Evolutionary conservation across 352 stramenopile species (phyloP).

Genomic region (Pythium aquatile): DNA sequence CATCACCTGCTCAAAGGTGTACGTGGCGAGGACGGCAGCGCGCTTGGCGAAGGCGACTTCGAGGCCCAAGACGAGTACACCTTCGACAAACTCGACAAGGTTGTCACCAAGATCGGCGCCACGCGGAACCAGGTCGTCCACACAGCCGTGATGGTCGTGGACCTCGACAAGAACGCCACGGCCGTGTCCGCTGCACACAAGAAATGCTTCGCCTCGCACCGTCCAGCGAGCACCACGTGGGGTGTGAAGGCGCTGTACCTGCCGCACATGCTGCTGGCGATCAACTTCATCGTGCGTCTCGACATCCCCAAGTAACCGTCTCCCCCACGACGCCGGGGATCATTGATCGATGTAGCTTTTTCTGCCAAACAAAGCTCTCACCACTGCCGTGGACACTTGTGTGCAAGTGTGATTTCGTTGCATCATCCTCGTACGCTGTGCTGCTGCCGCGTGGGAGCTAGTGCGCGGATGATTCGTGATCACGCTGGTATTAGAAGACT

Average conservation of each 20-base stretch:
- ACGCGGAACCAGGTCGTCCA: constrained; percentile 5
- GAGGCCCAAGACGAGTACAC: background rate
- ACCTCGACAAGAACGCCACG: background rate
- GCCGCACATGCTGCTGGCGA: constrained; percentile 3
- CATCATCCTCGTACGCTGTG: too few relatives aligned
- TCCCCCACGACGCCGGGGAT: too few relatives aligned
- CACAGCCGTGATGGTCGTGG: background rate
- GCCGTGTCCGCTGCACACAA: background rate
- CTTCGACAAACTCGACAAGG: constrained; percentile 1
- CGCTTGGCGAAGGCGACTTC: background rate
- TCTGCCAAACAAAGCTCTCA: too few relatives aligned
- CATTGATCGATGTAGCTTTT: too few relatives aligned
- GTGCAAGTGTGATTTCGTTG: too few relatives aligned
- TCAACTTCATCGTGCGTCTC: constrained; percentile 3
- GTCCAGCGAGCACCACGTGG: constrained; percentile 2
- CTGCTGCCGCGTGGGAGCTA: too few relatives aligned
- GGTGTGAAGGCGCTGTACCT: constrained; percentile 1
- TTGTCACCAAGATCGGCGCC: background rate
- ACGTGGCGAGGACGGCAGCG: background rate
- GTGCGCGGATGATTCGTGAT: background rate
- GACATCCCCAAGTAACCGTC: background rate
- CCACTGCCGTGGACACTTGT: too few relatives aligned
- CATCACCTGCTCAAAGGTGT: too few relatives aligned
- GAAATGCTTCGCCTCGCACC: constrained; percentile 3
- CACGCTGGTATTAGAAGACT: background rate